Conservation (phyloP, 805 yeast species). For the Torulaspora quercuum region DNA sequence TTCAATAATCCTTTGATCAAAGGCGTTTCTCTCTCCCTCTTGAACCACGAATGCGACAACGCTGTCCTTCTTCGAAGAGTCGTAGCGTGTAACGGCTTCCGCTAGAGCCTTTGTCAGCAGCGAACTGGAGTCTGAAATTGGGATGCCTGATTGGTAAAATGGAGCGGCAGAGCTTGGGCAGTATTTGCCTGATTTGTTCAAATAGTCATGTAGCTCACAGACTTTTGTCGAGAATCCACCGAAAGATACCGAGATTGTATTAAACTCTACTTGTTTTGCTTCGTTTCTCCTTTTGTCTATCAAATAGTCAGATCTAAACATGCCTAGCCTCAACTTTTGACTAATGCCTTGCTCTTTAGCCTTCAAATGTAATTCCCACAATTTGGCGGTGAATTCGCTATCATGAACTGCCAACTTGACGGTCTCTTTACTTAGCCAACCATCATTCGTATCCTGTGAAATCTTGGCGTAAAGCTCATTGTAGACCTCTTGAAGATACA, state of each 20-base stretch:
- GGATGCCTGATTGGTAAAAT: conserved; percentile 47
- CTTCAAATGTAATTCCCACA: conserved; percentile 56
- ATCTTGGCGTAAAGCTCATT: conserved; percentile 73
- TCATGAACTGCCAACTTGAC: conserved; percentile 56
- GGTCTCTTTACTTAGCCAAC: conserved; percentile 62
- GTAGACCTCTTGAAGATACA: conserved; percentile 60
- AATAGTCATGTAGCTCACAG: conserved; percentile 66
- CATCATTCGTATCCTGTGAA: conserved; percentile 46
- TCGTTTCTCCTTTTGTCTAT: conserved; percentile 44
- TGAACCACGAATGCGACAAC: conserved; percentile 77
- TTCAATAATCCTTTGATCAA: conserved; percentile 87
- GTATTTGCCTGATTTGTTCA: conserved; percentile 60
- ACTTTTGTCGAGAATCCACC: conserved; percentile 85
- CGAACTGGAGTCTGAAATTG: conserved; percentile 61
- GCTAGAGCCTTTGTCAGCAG: conserved; percentile 68
- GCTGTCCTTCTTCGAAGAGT: conserved; percentile 37
- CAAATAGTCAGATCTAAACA: conserved; percentile 90
- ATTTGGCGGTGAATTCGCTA: conserved; percentile 74
- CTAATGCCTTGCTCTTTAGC: conserved; percentile 48
- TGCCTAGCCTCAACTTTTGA: conserved; percentile 72
- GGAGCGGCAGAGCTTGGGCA: conserved; percentile 38
- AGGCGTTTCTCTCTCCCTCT: conserved; percentile 79
- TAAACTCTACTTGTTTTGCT: conserved; percentile 93
- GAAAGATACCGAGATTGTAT: conserved; percentile 92
- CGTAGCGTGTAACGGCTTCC: conserved; percentile 58